Evolutionary conservation across 2,329 filamentous ascomycete species (phyloP).

Genomic region (Pestalotiopsis sp.): DNA sequence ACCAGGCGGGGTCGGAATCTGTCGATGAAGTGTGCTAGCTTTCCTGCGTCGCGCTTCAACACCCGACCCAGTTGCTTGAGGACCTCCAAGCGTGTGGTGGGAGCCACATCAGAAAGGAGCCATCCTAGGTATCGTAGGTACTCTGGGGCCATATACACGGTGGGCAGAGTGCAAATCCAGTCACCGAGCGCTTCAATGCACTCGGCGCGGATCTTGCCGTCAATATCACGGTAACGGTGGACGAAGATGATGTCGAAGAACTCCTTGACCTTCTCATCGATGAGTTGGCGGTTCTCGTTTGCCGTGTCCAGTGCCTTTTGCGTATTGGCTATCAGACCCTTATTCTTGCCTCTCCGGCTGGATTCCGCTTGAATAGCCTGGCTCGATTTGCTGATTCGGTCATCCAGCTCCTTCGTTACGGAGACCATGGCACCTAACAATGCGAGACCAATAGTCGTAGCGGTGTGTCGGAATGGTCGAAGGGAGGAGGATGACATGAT

Average conservation of each 20-base stretch:
- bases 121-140: slow-evolving; percentile 95
- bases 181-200: slow-evolving; percentile 84
- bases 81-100: slow-evolving; percentile 79
- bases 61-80: slow-evolving; percentile 80
- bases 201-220: slow-evolving; percentile 84
- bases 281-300: slow-evolving; percentile 67
- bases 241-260: slow-evolving; percentile 93
- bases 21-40: slow-evolving; percentile 91
- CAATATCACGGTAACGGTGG: slow-evolving; percentile 92
- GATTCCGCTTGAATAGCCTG: slow-evolving; percentile 80
- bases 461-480: slow-evolving; percentile 91
- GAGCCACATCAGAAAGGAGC: slow-evolving; percentile 83
- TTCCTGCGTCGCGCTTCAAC: slow-evolving; percentile 78
- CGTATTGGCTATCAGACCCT: slow-evolving; percentile 73
- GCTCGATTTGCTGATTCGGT: slow-evolving; percentile 73
- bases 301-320: slow-evolving; percentile 73
- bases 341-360: slow-evolving; percentile 73
- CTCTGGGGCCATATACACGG: slow-evolving; percentile 85
- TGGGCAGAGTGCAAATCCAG: slow-evolving; percentile 86
- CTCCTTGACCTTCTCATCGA: slow-evolving; percentile 76
- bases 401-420: slow-evolving; percentile 70
- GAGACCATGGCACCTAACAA: slow-evolving; percentile 79
- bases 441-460: slow-evolving; percentile 80
- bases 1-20: slow-evolving; percentile 84
- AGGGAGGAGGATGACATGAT: slow-evolving; percentile 88